Percentiles rank a stretch among this genome's conserved stretches.
Evolutionary conservation across 2,329 filamentous ascomycete genomes (phyloP).

Genomic region (Sclerotiophoma versabilis): DNA sequence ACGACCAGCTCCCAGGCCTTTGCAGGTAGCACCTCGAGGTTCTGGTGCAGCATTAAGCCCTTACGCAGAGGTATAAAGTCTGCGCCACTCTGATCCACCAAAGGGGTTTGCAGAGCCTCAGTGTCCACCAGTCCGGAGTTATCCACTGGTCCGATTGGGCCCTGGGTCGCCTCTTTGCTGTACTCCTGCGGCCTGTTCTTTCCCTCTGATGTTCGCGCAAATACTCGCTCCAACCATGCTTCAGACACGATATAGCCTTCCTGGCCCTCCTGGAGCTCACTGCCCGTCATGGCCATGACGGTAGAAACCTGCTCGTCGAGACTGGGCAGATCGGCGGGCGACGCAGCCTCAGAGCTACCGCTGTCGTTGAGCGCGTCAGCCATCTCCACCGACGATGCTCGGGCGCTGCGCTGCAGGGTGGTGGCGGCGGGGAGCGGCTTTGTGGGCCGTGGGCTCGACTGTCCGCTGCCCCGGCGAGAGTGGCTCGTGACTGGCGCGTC

Average conservation of each 20-base stretch:
- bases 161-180: slow-evolving; percentile 66
- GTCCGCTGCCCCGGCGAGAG: slow-evolving; percentile 32
- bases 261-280: slow-evolving; percentile 71
- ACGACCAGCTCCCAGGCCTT: slow-evolving; percentile 83
- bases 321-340: slow-evolving; percentile 32
- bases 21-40: slow-evolving; percentile 78
- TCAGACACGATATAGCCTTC: slow-evolving; percentile 79
- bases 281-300: slow-evolving; percentile 68
- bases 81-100: slow-evolving; percentile 52
- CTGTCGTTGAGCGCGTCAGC: slow-evolving; percentile 43
- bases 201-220: slow-evolving; percentile 44
- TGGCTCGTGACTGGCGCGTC: slow-evolving; percentile 26
- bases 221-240: slow-evolving; percentile 71
- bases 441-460: slow-evolving; percentile 34
- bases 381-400: slow-evolving; percentile 55
- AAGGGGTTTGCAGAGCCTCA: slow-evolving; percentile 28
- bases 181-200: slow-evolving; percentile 55
- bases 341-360: slow-evolving; percentile 29
- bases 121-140: slow-evolving; percentile 73
- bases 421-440: slow-evolving; percentile 33
- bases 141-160: slow-evolving; percentile 80
- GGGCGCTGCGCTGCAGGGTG: slow-evolving; percentile 34
- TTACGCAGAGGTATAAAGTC: slow-evolving; percentile 76
- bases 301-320: slow-evolving; percentile 75
- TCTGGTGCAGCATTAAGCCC: slow-evolving; percentile 68